Percentiles rank a stretch among this genome's conserved stretches.
These are phyloP conservation scores for Neurospora crassa DNA, from an alignment of 2,329 filamentous ascomycete species.

Conservation along the genomic window DNA sequence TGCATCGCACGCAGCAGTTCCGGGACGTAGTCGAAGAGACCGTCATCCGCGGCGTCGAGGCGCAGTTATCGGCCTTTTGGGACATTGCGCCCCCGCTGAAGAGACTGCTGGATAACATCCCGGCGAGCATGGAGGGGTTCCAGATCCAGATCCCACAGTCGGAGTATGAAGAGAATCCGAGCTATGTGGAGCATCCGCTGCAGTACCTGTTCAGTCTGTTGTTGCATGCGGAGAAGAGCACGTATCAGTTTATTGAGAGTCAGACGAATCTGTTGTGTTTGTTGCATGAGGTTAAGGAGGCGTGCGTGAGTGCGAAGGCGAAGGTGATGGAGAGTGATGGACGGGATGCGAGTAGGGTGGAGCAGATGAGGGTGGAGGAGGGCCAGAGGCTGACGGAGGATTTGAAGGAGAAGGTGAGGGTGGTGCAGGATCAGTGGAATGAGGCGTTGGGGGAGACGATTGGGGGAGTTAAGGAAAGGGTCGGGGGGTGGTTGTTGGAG, in stretches of 20 bases:
- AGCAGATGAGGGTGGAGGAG: conserved; percentile 54
- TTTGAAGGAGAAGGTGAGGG: conserved; percentile 83
- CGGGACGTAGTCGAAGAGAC: conserved; percentile 72
- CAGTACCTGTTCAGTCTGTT: conserved; percentile 86
- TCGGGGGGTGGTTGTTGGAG: conserved; percentile 62
- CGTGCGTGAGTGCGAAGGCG: conserved; percentile 60
- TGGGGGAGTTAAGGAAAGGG: conserved; percentile 60
- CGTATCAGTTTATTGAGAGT: conserved; percentile 93
- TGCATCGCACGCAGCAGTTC: conserved; percentile 68
- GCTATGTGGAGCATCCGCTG: conserved; percentile 69
- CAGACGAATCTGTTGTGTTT: conserved; percentile 87
- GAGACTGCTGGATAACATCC: conserved; percentile 71
- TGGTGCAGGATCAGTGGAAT: conserved; percentile 85
- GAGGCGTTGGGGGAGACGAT: conserved; percentile 76
- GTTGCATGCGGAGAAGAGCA: conserved; percentile 80
- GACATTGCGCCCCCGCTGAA: conserved; percentile 84
- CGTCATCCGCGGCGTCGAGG: conserved; percentile 78
- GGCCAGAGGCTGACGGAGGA: conserved; percentile 68
- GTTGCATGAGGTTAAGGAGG: conserved; percentile 80
- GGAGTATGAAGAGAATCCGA: conserved; percentile 80
- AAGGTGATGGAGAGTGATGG: conserved; percentile 55
- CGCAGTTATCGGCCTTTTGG: conserved; percentile 93
- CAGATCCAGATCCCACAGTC: conserved; percentile 65
- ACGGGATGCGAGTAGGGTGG: conserved; percentile 32
- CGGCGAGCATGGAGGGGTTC: conserved; percentile 48